Percentiles rank a stretch among this genome's conserved stretches.
Conservation (phyloP, 2,329 filamentous ascomycete species). For the Hypoxylon sp. region DNA sequence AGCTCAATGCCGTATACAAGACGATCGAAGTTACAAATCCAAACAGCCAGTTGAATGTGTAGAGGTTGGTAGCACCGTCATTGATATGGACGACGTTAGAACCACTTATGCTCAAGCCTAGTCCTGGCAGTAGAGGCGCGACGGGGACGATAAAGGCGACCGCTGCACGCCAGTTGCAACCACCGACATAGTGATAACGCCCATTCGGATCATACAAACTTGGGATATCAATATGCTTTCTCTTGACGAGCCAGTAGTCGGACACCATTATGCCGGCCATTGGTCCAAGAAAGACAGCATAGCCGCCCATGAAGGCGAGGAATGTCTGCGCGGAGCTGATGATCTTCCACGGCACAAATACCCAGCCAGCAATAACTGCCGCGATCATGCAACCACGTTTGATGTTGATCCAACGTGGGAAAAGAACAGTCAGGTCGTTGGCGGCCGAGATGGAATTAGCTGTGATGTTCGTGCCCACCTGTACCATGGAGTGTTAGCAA, state of each 20-base stretch:
- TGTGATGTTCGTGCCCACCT: conserved; percentile 64
- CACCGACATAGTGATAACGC: conserved; percentile 56
- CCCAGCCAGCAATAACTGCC: conserved; percentile 63
- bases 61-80: conserved; percentile 61
- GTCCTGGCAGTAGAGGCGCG: conserved; percentile 64
- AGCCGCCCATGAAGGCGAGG: conserved; percentile 70
- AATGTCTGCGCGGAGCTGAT: conserved; percentile 65
- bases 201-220: conserved; percentile 49
- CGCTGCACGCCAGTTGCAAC: conserved; percentile 68
- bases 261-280: conserved; percentile 67
- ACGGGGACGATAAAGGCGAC: conserved; percentile 66
- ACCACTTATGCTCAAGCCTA: conserved; percentile 55
- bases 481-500: conserved; percentile 50
- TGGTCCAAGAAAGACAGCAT: conserved; percentile 68
- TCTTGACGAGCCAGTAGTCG: conserved; percentile 67
- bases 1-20: conserved; percentile 62
- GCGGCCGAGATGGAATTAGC: conserved; percentile 64
- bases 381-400: conserved; percentile 63
- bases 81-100: conserved; percentile 41
- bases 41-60: conserved; percentile 72
- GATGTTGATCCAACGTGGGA: conserved; percentile 64
- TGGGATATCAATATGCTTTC: conserved; percentile 58
- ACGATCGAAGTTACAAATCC: conserved; percentile 65
- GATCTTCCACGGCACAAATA: conserved; percentile 72
- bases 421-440: conserved; percentile 65